Conservation (phyloP, 345 rosid genomes). For the Gossypioides kirkii region DNA sequence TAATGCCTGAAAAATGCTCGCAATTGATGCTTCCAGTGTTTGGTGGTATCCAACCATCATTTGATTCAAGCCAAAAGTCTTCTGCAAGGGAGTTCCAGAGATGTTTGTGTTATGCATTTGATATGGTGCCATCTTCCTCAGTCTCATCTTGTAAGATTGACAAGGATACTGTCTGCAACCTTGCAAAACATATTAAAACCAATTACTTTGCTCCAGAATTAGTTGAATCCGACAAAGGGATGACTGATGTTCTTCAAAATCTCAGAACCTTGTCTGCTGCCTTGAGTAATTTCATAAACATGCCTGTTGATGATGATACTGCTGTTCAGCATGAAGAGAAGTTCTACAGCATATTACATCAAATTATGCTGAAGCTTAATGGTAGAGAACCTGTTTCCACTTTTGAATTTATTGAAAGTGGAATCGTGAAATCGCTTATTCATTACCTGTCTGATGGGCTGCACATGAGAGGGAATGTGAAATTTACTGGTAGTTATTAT, state of each 20-base stretch:
- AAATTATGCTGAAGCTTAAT: slow-evolving; percentile 53
- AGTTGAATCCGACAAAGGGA: slow-evolving; percentile 54
- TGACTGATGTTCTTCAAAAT: slow-evolving; percentile 75
- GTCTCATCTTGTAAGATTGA: slow-evolving; percentile 58
- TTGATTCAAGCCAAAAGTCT: slow-evolving; percentile 42
- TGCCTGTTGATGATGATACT: slow-evolving; percentile 24
- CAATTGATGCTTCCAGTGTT: slow-evolving; percentile 35
- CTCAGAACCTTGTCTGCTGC: slow-evolving; percentile 58
- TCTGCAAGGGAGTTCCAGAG: slow-evolving; percentile 41
- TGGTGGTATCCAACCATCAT: slow-evolving; percentile 39
- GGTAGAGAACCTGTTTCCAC: slow-evolving; percentile 84
- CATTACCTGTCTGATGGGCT: slow-evolving; percentile 61
- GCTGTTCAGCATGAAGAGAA: slow-evolving; percentile 44
- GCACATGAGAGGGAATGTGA: slow-evolving; percentile 35
- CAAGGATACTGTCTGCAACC: slow-evolving; percentile 53
- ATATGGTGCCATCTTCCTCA: slow-evolving; percentile 30
- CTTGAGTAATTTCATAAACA: slow-evolving; percentile 45
- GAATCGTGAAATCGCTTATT: slow-evolving; percentile 67
- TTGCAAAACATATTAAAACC: slow-evolving; percentile 60
- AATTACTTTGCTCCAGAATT: slow-evolving; percentile 57
- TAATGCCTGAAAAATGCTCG: slow-evolving; percentile 50
- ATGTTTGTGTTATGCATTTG: slow-evolving; percentile 84
- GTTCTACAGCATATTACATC: slow-evolving; percentile 42
- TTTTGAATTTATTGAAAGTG: slow-evolving; percentile 90
- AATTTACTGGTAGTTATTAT: slow-evolving; percentile 22